Percentiles rank a stretch among this genome's conserved stretches.
Evolutionary conservation across 805 yeast genomes (phyloP).

Genomic region (Yamadazyma takamatsuzukensis): DNA sequence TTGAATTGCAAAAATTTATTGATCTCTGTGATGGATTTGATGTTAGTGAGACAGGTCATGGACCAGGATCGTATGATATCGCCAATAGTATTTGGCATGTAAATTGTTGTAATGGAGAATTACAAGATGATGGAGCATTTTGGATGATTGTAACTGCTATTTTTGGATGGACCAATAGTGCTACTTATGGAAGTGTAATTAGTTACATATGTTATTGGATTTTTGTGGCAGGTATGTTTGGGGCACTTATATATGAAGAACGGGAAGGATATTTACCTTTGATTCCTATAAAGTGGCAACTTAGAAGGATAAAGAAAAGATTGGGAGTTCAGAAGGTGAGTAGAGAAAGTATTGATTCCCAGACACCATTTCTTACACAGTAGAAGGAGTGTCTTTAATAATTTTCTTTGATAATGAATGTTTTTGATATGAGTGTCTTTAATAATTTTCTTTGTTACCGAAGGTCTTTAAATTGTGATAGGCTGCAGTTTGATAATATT

Average conservation of each 20-base stretch:
- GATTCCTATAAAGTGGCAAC: constrained; percentile 61
- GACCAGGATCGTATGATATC: constrained; percentile 91
- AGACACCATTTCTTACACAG: constrained; percentile 13
- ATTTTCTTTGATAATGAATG: background rate
- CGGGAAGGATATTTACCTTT: constrained; percentile 55
- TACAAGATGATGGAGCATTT: constrained; percentile 67
- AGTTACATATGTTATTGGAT: constrained; percentile 75
- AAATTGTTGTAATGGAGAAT: constrained; percentile 82
- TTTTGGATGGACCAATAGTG: constrained; percentile 92
- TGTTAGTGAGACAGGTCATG: constrained; percentile 83
- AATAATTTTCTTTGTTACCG: background rate
- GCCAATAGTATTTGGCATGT: constrained; percentile 85
- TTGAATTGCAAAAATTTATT: constrained; percentile 76
- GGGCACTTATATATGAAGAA: constrained; percentile 46
- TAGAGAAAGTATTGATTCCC: constrained; percentile 11
- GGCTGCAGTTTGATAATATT: too few species aligned
- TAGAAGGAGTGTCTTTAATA: background rate
- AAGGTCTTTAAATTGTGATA: too few species aligned
- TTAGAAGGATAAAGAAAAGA: constrained; percentile 46
- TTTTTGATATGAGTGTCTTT: background rate
- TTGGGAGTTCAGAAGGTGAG: too few species aligned
- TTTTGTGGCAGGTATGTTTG: constrained; percentile 43
- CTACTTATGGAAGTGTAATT: constrained; percentile 81
- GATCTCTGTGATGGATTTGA: constrained; percentile 76
- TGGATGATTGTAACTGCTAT: constrained; percentile 91